Evolutionary conservation across 306 rosid genomes (phyloP).

Genomic region (Sophora flavescens): DNA sequence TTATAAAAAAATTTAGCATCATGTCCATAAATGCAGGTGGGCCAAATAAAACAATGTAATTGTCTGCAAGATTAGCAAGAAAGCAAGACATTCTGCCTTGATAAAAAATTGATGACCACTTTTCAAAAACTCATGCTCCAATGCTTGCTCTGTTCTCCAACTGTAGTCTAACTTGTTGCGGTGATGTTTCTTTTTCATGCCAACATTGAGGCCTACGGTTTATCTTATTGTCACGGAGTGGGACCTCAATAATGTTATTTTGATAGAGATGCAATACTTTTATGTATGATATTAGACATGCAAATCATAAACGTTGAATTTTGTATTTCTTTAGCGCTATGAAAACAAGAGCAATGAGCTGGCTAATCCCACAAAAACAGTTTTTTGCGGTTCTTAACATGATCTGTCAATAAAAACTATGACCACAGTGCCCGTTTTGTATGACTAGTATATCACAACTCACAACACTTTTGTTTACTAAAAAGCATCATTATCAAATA

Average conservation of each 20-base stretch:
- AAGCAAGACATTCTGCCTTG: background rate
- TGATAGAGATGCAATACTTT: slow-evolving; percentile 24
- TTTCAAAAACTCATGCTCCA: background rate
- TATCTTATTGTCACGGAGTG: slow-evolving; percentile 28
- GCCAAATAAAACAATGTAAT: background rate
- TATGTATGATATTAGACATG: background rate
- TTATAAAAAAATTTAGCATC: background rate
- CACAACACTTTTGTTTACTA: background rate
- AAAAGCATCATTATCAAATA: slow-evolving; percentile 2
- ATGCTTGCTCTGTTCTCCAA: background rate
- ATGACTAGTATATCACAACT: slow-evolving; percentile 4
- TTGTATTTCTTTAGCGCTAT: background rate
- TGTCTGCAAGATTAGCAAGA: slow-evolving; percentile 5
- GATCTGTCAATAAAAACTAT: slow-evolving; percentile 17
- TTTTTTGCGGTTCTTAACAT: background rate
- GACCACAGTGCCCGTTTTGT: background rate
- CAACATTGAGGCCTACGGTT: slow-evolving; percentile 28
- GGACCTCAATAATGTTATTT: slow-evolving; percentile 32
- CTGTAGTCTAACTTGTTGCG: slow-evolving; percentile 7
- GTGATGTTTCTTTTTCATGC: slow-evolving; percentile 40
- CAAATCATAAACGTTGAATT: slow-evolving; percentile 21
- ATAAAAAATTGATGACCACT: background rate
- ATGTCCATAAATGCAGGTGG: background rate
- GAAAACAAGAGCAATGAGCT: background rate
- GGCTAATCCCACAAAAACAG: background rate